phyloP scores from a whole-genome alignment of 2,329 filamentous ascomycete genomes.

The Periconia macrospinosa region DNA sequence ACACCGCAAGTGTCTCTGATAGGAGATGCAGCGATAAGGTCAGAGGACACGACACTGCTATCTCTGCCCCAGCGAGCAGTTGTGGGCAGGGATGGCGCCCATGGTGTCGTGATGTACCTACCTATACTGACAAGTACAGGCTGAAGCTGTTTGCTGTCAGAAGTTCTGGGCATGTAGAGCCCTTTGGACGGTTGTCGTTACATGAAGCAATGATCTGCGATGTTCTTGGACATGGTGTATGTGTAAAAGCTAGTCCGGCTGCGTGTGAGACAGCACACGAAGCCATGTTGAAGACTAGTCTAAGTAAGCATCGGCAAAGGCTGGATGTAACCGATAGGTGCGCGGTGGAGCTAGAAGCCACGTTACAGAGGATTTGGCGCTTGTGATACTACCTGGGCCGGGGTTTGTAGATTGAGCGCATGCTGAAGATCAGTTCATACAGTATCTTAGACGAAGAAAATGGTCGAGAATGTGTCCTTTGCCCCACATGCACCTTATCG shows the following conservation, averaged over 20 bases:
- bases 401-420: conserved; percentile 19
- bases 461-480: conserved; percentile 11
- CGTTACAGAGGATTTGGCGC: conserved; percentile 14
- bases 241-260: conserved; percentile 7
- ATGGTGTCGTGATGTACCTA: conserved; percentile 12
- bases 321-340: conserved; percentile 18
- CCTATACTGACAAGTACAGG: conserved; percentile 7
- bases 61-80: not conserved
- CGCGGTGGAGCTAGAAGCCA: conserved; percentile 12
- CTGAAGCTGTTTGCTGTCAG: not conserved
- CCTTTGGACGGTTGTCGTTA: not conserved
- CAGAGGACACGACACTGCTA: conserved; percentile 4
- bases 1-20: not conserved
- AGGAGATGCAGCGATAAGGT: conserved; percentile 4
- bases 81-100: conserved; percentile 4
- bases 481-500: conserved; percentile 16
- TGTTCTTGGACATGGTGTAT: not conserved
- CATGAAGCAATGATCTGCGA: conserved; percentile 8
- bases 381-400: conserved; percentile 31
- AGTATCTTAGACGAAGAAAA: conserved; percentile 1
- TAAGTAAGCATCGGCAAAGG: not conserved
- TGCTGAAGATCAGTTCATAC: not conserved
- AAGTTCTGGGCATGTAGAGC: not conserved
- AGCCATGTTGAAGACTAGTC: not conserved
- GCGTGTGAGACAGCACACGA: conserved; percentile 5